Percentiles rank a stretch among this genome's conserved stretches.
Conservation (phyloP, 306 rosid genomes). For the Prunus fruticosa region DNA sequence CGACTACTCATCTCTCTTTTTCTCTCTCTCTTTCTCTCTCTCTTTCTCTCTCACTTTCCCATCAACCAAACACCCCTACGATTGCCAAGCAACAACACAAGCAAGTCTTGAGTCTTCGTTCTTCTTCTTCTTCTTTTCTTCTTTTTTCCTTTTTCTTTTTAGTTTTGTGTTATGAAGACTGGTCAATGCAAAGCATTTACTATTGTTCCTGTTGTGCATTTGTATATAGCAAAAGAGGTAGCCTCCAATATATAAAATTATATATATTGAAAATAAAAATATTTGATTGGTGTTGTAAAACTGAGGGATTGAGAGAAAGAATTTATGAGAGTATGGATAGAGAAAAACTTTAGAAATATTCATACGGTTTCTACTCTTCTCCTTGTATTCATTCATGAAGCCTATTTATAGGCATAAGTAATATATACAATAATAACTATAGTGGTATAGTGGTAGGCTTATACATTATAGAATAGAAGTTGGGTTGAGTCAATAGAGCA, state of each 20-base stretch:
- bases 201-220: neutral
- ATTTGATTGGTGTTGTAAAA: too few relatives aligned
- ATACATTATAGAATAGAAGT: too few relatives aligned
- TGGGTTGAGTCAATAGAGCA: too few relatives aligned
- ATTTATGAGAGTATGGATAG: too few relatives aligned
- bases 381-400: too few relatives aligned
- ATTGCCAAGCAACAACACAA: neutral
- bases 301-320: too few relatives aligned
- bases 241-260: neutral
- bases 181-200: neutral
- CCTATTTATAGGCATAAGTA: too few relatives aligned
- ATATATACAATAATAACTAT: too few relatives aligned
- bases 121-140: neutral
- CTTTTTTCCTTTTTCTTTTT: neutral
- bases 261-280: neutral
- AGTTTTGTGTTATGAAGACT: neutral
- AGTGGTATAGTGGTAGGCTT: too few relatives aligned
- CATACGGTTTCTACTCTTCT: too few relatives aligned
- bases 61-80: neutral
- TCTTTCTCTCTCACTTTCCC: neutral
- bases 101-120: neutral
- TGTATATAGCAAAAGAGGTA: neutral
- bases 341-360: too few relatives aligned
- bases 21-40: neutral
- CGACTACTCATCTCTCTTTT: conserved; percentile 10